Evolutionary conservation across 2,329 filamentous ascomycete species (phyloP).

Genomic region (Teratosphaeriaceae sp.): DNA sequence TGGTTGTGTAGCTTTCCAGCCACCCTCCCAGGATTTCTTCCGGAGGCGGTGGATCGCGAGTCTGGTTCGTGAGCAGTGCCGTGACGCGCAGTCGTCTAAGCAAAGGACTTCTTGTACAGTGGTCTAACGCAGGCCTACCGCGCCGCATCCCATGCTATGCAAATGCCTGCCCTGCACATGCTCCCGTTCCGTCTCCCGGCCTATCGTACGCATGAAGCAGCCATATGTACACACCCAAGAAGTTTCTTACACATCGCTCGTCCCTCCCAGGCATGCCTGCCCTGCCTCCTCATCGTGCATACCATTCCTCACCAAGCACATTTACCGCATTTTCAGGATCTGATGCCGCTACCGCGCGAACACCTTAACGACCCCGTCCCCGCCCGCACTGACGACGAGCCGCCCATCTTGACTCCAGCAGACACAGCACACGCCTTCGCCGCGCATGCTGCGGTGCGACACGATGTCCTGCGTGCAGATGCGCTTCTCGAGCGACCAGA

Average conservation of each 20-base stretch:
- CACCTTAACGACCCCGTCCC: constrained; percentile 94
- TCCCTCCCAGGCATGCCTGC: background rate
- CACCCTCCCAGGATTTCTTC: too few relatives aligned
- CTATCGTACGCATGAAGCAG: background rate
- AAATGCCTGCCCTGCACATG: constrained; percentile 2
- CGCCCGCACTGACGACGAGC: constrained; percentile 90
- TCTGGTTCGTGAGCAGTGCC: too few relatives aligned
- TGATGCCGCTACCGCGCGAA: constrained; percentile 51
- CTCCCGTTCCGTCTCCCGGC: background rate
- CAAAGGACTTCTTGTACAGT: constrained; percentile 1
- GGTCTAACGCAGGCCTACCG: background rate
- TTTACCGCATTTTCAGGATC: too few relatives aligned
- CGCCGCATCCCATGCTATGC: constrained; percentile 4
- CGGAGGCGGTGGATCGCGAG: too few relatives aligned
- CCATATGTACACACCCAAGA: constrained; percentile 1
- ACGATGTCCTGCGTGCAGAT: constrained; percentile 94
- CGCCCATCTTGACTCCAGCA: constrained; percentile 94
- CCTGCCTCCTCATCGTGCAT: background rate
- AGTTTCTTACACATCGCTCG: background rate
- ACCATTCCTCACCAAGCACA: background rate
- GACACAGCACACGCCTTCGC: constrained; percentile 88
- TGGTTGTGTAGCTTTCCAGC: constrained; percentile 13
- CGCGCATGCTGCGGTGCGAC: constrained; percentile 86
- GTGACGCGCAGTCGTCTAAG: too few relatives aligned
- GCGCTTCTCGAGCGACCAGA: constrained; percentile 96